phyloP scores from a whole-genome alignment of 2,329 filamentous ascomycete genomes.

The Neobulgaria alba region DNA sequence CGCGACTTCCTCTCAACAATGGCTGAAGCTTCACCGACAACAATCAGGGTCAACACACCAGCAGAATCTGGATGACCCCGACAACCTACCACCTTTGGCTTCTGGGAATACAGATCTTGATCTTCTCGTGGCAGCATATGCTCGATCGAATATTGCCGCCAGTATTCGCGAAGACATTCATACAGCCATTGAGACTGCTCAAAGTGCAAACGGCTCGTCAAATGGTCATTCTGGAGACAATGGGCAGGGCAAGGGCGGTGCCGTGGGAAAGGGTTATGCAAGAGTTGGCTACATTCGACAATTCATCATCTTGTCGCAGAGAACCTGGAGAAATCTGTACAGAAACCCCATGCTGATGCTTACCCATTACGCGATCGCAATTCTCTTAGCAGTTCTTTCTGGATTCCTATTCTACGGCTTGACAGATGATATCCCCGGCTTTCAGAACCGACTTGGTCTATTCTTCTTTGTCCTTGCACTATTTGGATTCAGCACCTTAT shows the following conservation, averaged over 20 bases:
- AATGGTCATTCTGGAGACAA: conserved; percentile 46
- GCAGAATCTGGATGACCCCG: conserved; percentile 61
- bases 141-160: conserved; percentile 66
- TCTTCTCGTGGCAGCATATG: conserved; percentile 66
- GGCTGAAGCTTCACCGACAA: conserved; percentile 50
- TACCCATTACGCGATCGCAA: conserved; percentile 95
- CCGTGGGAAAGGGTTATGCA: conserved; percentile 70
- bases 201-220: conserved; percentile 55
- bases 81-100: conserved; percentile 51
- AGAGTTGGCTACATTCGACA: conserved; percentile 73
- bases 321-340: conserved; percentile 96
- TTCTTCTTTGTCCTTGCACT: conserved; percentile 97
- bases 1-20: conserved; percentile 44
- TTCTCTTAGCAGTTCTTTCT: conserved; percentile 85
- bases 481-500: conserved; percentile 94
- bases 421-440: conserved; percentile 91
- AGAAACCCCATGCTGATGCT: conserved; percentile 97
- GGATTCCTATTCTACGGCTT: conserved; percentile 95
- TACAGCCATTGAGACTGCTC: conserved; percentile 55
- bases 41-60: conserved; percentile 43
- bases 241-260: conserved; percentile 40
- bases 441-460: conserved; percentile 92
- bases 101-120: conserved; percentile 68
- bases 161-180: conserved; percentile 72
- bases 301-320: conserved; percentile 79